These are phyloP conservation scores for Crepidotus variabilis DNA, from an alignment of 768 basidiomycete species.

Conservation along the genomic window DNA sequence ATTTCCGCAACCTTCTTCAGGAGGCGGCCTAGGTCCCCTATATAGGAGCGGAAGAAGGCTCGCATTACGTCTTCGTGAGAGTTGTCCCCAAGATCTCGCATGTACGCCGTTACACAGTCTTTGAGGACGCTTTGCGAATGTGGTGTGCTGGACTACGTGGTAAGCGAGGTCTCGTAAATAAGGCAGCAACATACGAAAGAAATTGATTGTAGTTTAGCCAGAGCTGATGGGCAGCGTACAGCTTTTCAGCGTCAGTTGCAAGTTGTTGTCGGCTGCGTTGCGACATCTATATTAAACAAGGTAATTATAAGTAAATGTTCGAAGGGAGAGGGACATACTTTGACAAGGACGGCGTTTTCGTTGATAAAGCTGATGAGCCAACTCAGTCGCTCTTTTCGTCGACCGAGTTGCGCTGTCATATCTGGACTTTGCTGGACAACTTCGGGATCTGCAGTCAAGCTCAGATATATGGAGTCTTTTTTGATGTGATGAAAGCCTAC, in stretches of 20 bases:
- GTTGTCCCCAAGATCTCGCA: conserved; percentile 52
- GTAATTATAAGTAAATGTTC: background rate
- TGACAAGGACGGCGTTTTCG: conserved; percentile 74
- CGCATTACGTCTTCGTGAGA: conserved; percentile 75
- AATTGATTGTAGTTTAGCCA: conserved; percentile 77
- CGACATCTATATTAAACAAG: conserved; percentile 54
- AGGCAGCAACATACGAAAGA: conserved; percentile 39
- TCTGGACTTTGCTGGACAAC: conserved; percentile 77
- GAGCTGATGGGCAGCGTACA: conserved; percentile 75
- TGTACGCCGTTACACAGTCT: conserved; percentile 66
- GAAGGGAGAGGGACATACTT: conserved; percentile 42
- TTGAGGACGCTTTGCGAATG: conserved; percentile 62
- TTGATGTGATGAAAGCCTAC: conserved; percentile 31
- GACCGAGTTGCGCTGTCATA: conserved; percentile 70
- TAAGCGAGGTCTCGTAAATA: background rate
- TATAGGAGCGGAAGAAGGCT: conserved; percentile 75
- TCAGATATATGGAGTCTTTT: background rate
- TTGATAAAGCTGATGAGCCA: conserved; percentile 91
- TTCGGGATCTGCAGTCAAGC: conserved; percentile 46
- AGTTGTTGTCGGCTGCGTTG: conserved; percentile 73
- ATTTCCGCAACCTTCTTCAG: conserved; percentile 57
- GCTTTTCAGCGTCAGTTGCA: conserved; percentile 81
- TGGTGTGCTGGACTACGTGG: conserved; percentile 36
- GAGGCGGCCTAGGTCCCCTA: conserved; percentile 62
- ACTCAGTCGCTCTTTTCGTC: conserved; percentile 69